These are phyloP conservation scores for Polychaeton citri DNA, from an alignment of 2,329 filamentous ascomycete species.

Conservation along the genomic window DNA sequence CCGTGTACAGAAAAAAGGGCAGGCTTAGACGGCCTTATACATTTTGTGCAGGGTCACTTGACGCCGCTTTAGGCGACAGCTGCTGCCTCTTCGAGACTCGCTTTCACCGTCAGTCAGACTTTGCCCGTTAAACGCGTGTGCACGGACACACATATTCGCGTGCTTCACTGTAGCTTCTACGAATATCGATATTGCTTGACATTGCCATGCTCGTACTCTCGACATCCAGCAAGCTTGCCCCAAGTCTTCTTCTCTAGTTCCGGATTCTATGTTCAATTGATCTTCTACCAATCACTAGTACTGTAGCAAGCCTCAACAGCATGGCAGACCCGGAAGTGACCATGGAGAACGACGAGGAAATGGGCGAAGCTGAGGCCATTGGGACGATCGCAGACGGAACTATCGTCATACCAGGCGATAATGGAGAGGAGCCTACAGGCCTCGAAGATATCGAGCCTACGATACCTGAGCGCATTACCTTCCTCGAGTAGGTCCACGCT, in stretches of 20 bases:
- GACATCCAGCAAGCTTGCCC: too few relatives aligned
- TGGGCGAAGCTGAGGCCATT: conserved; percentile 26
- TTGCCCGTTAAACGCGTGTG: too few relatives aligned
- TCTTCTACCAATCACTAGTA: too few relatives aligned
- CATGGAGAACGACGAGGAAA: conserved; percentile 35
- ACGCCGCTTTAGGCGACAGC: not conserved
- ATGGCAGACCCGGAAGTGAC: conserved; percentile 19
- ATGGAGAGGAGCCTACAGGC: conserved; percentile 22
- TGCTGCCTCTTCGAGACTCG: not conserved
- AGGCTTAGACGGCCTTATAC: not conserved
- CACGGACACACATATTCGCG: too few relatives aligned
- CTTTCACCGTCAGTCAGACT: not conserved
- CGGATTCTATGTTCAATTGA: too few relatives aligned
- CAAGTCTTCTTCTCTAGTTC: too few relatives aligned
- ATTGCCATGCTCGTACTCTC: too few relatives aligned
- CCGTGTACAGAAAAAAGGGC: not conserved
- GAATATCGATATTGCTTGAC: too few relatives aligned
- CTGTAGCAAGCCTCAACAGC: conserved; percentile 20
- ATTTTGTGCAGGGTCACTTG: too few relatives aligned
- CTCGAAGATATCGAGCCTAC: conserved; percentile 31
- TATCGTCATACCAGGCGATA: conserved; percentile 10
- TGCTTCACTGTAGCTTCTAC: too few relatives aligned
- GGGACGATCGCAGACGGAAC: conserved; percentile 4
- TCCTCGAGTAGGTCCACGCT: conserved; percentile 29
- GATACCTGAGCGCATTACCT: conserved; percentile 26